phyloP scores from a whole-genome alignment of 768 basidiomycete genomes.

The Hericium alpestre region DNA sequence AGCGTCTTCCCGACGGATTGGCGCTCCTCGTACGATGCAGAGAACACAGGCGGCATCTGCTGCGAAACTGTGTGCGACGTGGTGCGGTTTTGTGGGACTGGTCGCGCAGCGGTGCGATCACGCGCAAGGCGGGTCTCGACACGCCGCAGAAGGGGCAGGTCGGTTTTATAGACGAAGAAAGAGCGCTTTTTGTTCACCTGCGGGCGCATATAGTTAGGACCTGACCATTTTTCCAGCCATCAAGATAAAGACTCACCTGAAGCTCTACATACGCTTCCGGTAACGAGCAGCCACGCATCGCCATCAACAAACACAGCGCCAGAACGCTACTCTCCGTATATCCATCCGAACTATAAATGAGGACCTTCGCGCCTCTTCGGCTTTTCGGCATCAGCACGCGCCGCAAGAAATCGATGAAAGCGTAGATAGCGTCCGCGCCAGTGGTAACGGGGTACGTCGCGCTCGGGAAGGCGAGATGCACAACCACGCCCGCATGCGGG shows the following conservation, averaged over 20 bases:
- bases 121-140: conserved; percentile 47
- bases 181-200: conserved; percentile 56
- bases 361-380: conserved; percentile 53
- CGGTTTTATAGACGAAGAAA: conserved; percentile 86
- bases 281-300: conserved; percentile 48
- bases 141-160: conserved; percentile 60
- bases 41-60: conserved; percentile 17
- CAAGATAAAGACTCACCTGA: conserved; percentile 33
- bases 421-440: conserved; percentile 48
- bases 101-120: conserved; percentile 9
- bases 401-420: conserved; percentile 61
- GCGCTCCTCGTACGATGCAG: conserved; percentile 19
- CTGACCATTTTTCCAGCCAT: background rate
- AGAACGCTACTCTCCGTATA: conserved; percentile 90
- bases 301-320: conserved; percentile 83
- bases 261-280: conserved; percentile 91
- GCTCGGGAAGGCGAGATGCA: conserved; percentile 69
- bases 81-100: background rate
- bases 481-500: conserved; percentile 58
- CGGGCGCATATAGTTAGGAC: background rate
- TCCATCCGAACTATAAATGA: conserved; percentile 77
- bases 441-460: conserved; percentile 44
- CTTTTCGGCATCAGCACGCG: conserved; percentile 41
- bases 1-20: background rate
- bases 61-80: background rate